Evolutionary conservation across 2,329 filamentous ascomycete genomes (phyloP), one percentile per base, ranked within the genome.

Genomic region (Talaromyces piceae): DNA sequence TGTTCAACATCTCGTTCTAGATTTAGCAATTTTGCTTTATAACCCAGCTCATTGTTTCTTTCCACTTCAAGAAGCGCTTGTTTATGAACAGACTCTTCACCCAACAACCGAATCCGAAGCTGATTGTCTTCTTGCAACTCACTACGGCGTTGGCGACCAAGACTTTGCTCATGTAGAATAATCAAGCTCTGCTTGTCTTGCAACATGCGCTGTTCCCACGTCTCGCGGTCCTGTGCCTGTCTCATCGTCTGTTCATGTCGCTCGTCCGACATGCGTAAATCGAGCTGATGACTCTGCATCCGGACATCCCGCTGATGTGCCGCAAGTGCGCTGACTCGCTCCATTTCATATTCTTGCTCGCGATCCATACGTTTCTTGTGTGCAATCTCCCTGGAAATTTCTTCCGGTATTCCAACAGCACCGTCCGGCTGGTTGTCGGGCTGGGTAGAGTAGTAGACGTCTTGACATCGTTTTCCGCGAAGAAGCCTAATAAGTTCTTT

Each of bases 401-500:
- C 47, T 20, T 41, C 26, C 3, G 47, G 47, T 8, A 43, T 13
- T 13, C 47, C 47, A 7, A 33, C 47, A 26, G 47, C 47, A 30
- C 33, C 20, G 11, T 43, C 33, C 1, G 47, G 47, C 37, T 49
- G 47, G 16, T 49, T 30, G 13, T 47, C 28, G 16, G 27, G 22
- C 27, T 18, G 33, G 23, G 37, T 20, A 7, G 47, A 41, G 26
- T 43, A 49, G 37, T 49, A 49, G 31, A 37, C 23, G 25, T 49
- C 47, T 18, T 41, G 37, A 44, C 37, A 49, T 11, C 47, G 26
- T n/a, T 43, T 43, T 2, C 41, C 47, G 9, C 27, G 37, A 9
- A 49, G 39, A 11, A 49, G 47, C 6, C 41, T 11, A 13, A 26
- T 49, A 13, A 49, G 47, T 28, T 49, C 33, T 44, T 45, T 50